phyloP scores from a whole-genome alignment of 1,139 yeast species.

The Saccharomyces hybrid region DNA sequence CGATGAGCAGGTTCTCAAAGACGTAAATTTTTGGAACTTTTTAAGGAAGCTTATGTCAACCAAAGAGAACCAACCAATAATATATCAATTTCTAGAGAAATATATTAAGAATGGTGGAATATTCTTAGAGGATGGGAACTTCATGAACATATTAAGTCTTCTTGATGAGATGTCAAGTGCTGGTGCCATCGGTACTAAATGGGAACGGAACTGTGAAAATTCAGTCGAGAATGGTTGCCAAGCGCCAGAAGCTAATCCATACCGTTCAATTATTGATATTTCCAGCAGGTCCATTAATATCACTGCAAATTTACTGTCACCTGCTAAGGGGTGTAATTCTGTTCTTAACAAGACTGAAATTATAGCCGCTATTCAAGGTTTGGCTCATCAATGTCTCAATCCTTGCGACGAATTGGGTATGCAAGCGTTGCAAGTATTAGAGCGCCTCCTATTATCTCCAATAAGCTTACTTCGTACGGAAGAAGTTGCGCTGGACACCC shows the following conservation, averaged over 20 bases:
- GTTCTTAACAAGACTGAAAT: conserved; percentile 31
- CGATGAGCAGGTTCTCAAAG: conserved; percentile 38
- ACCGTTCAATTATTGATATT: conserved; percentile 46
- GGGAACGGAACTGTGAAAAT: conserved; percentile 56
- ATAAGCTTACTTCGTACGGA: conserved; percentile 29
- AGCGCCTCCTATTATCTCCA: conserved; percentile 37
- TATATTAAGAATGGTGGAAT: conserved; percentile 37
- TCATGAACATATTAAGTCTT: conserved; percentile 58
- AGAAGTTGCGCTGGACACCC: conserved; percentile 40
- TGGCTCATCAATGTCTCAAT: conserved; percentile 83
- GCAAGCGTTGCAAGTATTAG: conserved; percentile 53
- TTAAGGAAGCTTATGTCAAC: conserved; percentile 52
- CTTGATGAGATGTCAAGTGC: conserved; percentile 76
- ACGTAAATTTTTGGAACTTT: conserved; percentile 58
- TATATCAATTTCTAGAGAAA: conserved; percentile 40
- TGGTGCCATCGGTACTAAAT: conserved; percentile 74
- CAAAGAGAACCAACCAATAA: conserved; percentile 47
- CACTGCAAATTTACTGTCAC: too few species aligned
- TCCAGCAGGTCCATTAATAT: conserved; percentile 58
- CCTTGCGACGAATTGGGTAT: conserved; percentile 74
- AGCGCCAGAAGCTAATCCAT: conserved; percentile 42
- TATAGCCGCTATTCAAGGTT: conserved; percentile 64
- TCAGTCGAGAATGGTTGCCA: conserved; percentile 38
- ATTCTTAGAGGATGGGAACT: conserved; percentile 44
- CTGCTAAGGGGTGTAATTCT: too few species aligned